These are phyloP conservation scores for Phytopythium sindhum DNA, from an alignment of 352 stramenopile genomes.

Conservation along the genomic window DNA sequence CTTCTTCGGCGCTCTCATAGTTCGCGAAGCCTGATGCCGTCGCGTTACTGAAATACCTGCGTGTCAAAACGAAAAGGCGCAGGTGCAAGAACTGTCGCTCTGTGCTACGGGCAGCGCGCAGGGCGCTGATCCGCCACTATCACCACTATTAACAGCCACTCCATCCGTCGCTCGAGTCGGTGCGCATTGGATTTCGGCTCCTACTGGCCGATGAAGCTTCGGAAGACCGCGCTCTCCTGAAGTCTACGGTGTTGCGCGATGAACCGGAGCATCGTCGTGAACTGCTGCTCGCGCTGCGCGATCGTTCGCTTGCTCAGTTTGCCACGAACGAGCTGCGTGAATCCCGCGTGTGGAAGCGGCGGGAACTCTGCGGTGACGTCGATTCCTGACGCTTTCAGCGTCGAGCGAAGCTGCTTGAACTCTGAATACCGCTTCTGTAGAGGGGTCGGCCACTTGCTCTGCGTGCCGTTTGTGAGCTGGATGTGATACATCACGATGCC, in stretches of 20 bases:
- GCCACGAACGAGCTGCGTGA: conserved; percentile 46
- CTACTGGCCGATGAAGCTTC: conserved; percentile 36
- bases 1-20: background rate
- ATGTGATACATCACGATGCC: conserved; percentile 41
- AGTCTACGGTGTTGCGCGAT: conserved; percentile 38
- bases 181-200: conserved; percentile 1
- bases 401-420: conserved; percentile 50
- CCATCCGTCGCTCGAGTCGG: background rate
- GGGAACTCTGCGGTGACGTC: conserved; percentile 29
- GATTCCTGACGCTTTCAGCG: conserved; percentile 33
- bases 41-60: conserved; percentile 3
- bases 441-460: conserved; percentile 24
- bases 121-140: background rate
- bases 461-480: conserved; percentile 26
- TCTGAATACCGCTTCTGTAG: conserved; percentile 43
- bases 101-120: background rate
- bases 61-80: background rate
- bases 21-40: background rate
- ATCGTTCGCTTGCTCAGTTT: conserved; percentile 43
- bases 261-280: conserved; percentile 44
- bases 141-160: conserved; percentile 14
- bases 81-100: background rate
- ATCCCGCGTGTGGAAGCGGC: conserved; percentile 26
- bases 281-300: conserved; percentile 38
- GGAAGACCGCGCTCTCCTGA: conserved; percentile 38